Percentiles rank a stretch among this genome's conserved stretches.
phyloP scores from a whole-genome alignment of 805 yeast genomes.

The Yarrowia deformans region DNA sequence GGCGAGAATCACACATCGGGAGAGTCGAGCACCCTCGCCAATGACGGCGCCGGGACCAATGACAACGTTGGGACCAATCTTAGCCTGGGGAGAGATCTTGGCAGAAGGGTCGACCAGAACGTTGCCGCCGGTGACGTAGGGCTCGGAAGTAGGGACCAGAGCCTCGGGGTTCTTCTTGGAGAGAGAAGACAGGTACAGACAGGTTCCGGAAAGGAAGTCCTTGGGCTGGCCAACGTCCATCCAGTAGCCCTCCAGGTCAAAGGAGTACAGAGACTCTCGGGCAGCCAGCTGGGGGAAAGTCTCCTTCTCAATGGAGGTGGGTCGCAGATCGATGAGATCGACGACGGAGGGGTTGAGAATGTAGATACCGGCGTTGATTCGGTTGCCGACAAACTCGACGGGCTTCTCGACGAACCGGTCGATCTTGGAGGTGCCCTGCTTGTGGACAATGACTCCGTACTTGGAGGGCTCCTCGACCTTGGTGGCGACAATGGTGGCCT shows the following conservation, averaged over 20 bases:
- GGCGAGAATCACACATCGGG: conserved; percentile 89
- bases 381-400: conserved; percentile 98
- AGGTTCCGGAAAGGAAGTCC: conserved; percentile 97
- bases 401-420: conserved; percentile 99
- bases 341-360: conserved; percentile 97
- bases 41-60: conserved; percentile 95
- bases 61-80: conserved; percentile 97
- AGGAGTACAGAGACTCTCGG: conserved; percentile 86
- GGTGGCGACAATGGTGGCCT: conserved; percentile 98
- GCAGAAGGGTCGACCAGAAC: conserved; percentile 96
- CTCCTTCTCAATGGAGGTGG: conserved; percentile 99
- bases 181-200: conserved; percentile 85
- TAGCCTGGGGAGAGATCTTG: conserved; percentile 87
- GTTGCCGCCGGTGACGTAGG: conserved; percentile 85
- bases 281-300: conserved; percentile 97
- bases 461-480: conserved; percentile 99
- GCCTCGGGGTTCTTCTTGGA: conserved; percentile 77
- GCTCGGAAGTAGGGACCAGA: conserved; percentile 67
- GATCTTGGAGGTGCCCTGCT: conserved; percentile 91
- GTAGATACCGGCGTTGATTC: conserved; percentile 99
- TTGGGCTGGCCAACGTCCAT: conserved; percentile 99
- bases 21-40: conserved; percentile 98
- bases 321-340: conserved; percentile 95
- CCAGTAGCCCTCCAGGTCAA: conserved; percentile 99
- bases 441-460: conserved; percentile 99